A percentile compares a stretch with the other conserved stretches of the same genome.
phyloP scores from a whole-genome alignment of 2,329 filamentous ascomycete genomes.

The Fusarium tjaetaba region DNA sequence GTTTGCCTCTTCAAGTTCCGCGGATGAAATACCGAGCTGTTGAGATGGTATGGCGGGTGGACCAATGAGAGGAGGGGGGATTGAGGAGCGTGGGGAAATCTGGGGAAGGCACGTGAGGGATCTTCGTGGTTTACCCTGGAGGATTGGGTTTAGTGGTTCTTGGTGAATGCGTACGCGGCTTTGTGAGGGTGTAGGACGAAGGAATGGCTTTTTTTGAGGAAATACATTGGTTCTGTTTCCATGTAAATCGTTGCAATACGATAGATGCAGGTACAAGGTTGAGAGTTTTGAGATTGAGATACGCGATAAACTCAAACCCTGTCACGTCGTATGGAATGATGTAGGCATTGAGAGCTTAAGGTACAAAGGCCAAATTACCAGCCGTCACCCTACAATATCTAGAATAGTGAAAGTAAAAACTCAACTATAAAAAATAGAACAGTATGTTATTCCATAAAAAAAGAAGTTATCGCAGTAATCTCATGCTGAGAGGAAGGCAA shows the following conservation, averaged over 20 bases:
- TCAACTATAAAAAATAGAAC: no score
- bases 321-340: no score
- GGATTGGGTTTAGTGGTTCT: no score
- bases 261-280: not conserved
- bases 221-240: accelerated
- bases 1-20: slow-evolving; percentile 16
- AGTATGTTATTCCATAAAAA: accelerated
- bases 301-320: not conserved
- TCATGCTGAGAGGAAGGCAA: not conserved
- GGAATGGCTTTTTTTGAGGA: not conserved
- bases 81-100: not conserved
- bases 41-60: not conserved
- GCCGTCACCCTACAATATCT: no score
- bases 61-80: not conserved
- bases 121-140: not conserved
- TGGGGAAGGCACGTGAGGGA: slow-evolving; percentile 7
- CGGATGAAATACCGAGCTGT: slow-evolving; percentile 7
- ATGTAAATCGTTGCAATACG: accelerated
- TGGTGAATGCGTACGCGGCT: no score
- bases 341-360: no score
- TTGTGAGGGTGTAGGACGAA: accelerated
- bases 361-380: no score
- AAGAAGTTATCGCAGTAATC: not conserved
- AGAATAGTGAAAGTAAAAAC: accelerated
- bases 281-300: not conserved